Conservation (phyloP, 192 early-diverging fungal genomes). For the Gryganskiella cystojenkinii region DNA sequence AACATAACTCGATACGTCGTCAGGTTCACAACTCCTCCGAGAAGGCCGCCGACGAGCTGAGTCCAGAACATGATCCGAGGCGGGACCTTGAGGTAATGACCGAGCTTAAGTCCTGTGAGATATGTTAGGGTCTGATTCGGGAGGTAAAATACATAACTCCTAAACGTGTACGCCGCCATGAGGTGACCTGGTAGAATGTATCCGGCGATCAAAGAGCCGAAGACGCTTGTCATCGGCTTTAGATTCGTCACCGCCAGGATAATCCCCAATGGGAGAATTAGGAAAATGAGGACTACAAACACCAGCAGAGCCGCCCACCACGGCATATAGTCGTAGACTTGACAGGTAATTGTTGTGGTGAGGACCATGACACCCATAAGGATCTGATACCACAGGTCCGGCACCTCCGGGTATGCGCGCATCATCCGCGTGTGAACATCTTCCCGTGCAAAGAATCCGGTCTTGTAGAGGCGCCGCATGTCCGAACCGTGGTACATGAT, state of each 20-base stretch:
- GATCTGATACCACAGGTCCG: constrained; percentile 66
- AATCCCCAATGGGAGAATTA: constrained; percentile 84
- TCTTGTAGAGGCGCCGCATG: constrained; percentile 61
- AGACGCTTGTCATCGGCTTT: constrained; percentile 75
- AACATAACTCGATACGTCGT: constrained; percentile 56
- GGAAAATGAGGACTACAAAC: constrained; percentile 64
- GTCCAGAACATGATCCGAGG: constrained; percentile 69
- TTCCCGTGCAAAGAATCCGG: constrained; percentile 36
- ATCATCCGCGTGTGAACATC: constrained; percentile 76
- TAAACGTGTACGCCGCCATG: constrained; percentile 85
- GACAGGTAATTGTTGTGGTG: constrained; percentile 56
- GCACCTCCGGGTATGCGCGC: constrained; percentile 74
- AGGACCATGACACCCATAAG: constrained; percentile 55
- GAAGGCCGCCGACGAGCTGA: constrained; percentile 66
- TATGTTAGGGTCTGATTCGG: constrained; percentile 78
- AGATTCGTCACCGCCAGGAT: constrained; percentile 81
- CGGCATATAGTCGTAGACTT: constrained; percentile 66
- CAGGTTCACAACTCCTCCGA: constrained; percentile 65
- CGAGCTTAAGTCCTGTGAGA: constrained; percentile 74
- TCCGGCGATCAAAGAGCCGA: constrained; percentile 87
- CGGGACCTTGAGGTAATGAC: constrained; percentile 78
- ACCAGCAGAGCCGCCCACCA: constrained; percentile 79
- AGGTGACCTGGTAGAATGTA: constrained; percentile 81
- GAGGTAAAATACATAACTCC: constrained; percentile 80
- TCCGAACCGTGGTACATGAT: constrained; percentile 75